These are phyloP conservation scores for Zancudomyces culisetae DNA, from an alignment of 371 early-diverging fungal species.

Conservation along the genomic window DNA sequence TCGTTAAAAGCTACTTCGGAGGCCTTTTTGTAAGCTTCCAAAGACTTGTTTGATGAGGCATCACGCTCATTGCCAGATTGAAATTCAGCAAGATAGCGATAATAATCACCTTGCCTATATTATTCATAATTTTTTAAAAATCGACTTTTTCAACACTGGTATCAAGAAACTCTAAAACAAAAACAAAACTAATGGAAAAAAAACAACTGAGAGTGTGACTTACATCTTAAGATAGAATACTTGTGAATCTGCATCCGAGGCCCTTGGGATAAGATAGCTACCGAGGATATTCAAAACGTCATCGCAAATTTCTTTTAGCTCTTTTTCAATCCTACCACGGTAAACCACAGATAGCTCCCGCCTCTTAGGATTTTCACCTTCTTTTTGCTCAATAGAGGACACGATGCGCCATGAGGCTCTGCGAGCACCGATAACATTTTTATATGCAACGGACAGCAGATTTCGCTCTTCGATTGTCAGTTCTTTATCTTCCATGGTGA, in stretches of 20 bases:
- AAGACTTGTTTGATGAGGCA: constrained; percentile 70
- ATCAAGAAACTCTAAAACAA: too few species aligned
- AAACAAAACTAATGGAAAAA: neutral
- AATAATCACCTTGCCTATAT: constrained; percentile 89
- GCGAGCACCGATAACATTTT: constrained; percentile 98
- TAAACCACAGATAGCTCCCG: constrained; percentile 81
- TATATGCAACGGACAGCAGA: constrained; percentile 97
- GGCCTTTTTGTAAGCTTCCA: constrained; percentile 93
- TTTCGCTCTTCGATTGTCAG: constrained; percentile 95
- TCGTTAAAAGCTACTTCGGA: constrained; percentile 86
- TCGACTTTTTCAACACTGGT: too few species aligned
- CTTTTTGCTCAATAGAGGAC: constrained; percentile 96
- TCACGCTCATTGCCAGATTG: constrained; percentile 68
- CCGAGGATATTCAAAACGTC: constrained; percentile 92
- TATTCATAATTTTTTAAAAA: too few species aligned
- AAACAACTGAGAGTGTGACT: neutral
- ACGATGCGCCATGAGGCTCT: constrained; percentile 99
- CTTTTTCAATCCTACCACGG: constrained; percentile 80
- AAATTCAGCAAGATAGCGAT: constrained; percentile 99
- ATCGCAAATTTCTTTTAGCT: constrained; percentile 85
- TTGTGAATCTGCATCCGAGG: constrained; percentile 82
- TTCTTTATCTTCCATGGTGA: constrained; percentile 46
- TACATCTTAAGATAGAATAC: constrained; percentile 99
- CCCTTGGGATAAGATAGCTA: constrained; percentile 69
- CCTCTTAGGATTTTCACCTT: constrained; percentile 77